A percentile compares a stretch with the other conserved stretches of the same genome.
Evolutionary conservation across 257 asterid genomes (phyloP).

Genomic region (Striga asiatica): DNA sequence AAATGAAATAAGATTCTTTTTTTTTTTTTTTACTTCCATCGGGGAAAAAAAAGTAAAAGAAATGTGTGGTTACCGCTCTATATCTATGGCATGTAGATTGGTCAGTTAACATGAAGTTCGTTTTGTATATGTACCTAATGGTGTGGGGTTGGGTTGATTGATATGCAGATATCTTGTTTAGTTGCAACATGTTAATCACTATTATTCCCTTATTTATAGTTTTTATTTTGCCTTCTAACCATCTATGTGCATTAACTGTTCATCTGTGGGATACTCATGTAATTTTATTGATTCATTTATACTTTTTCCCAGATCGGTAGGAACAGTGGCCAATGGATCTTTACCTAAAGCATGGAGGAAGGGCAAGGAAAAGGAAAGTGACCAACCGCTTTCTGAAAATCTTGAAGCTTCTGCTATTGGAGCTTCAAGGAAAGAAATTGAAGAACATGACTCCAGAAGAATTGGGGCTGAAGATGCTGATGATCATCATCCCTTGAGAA

Average conservation of each 20-base stretch:
- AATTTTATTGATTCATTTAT: neutral
- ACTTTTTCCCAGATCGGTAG: constrained; percentile 44
- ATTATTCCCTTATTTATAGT: neutral
- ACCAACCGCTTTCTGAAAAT: constrained; percentile 24
- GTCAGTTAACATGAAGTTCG: too few relatives aligned
- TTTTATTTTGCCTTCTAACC: too few relatives aligned
- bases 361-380: constrained; percentile 30
- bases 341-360: constrained; percentile 29
- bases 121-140: too few relatives aligned
- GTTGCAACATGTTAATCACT: too few relatives aligned
- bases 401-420: constrained; percentile 27
- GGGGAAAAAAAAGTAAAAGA: too few relatives aligned
- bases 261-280: constrained; percentile 5
- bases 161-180: too few relatives aligned
- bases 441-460: constrained; percentile 23
- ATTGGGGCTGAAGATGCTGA: constrained; percentile 30
- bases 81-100: too few relatives aligned
- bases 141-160: too few relatives aligned
- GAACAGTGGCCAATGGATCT: constrained; percentile 45
- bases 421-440: constrained; percentile 31
- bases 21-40: too few relatives aligned
- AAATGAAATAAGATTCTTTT: too few relatives aligned
- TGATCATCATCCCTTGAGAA: constrained; percentile 24
- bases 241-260: too few relatives aligned
- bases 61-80: too few relatives aligned